Evolutionary conservation across 768 basidiomycete species (phyloP).

Genomic region (Tricholoma terreum): DNA sequence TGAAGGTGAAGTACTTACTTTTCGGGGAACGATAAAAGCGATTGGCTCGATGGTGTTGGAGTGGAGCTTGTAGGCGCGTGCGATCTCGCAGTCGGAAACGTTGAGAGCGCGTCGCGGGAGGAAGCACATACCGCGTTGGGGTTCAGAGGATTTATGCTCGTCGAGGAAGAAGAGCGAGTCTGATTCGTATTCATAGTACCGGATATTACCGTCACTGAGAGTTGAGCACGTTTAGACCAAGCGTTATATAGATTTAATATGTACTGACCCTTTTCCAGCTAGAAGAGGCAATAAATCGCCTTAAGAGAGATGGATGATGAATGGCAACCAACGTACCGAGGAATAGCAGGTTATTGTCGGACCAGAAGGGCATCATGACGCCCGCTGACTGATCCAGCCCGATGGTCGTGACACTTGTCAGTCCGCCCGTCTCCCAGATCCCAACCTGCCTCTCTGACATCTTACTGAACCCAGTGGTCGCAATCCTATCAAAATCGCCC

Average conservation of each 20-base stretch:
- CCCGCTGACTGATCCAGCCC: constrained; percentile 88
- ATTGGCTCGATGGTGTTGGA: constrained; percentile 80
- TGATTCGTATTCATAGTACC: constrained; percentile 94
- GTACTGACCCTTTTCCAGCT: constrained; percentile 86
- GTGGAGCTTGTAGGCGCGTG: constrained; percentile 86
- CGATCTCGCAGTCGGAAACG: constrained; percentile 92
- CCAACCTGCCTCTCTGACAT: constrained; percentile 92
- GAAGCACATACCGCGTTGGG: constrained; percentile 97
- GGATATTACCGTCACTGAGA: constrained; percentile 88
- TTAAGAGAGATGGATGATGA: not conserved
- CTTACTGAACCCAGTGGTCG: constrained; percentile 94
- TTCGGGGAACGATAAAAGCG: constrained; percentile 92
- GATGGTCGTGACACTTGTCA: constrained; percentile 74
- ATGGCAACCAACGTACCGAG: constrained; percentile 44
- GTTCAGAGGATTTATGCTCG: constrained; percentile 87
- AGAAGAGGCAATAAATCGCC: constrained; percentile 8
- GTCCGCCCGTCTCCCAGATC: constrained; percentile 83
- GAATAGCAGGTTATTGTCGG: constrained; percentile 89
- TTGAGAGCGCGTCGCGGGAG: constrained; percentile 88
- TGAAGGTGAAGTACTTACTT: constrained; percentile 42
- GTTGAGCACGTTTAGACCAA: not conserved
- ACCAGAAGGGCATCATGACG: constrained; percentile 97
- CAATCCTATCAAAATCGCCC: constrained; percentile 84
- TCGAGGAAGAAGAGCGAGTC: constrained; percentile 74
- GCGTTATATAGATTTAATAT: not conserved